Conservation (phyloP, 2,329 filamentous ascomycete species). For the Fusarium clavum region DNA sequence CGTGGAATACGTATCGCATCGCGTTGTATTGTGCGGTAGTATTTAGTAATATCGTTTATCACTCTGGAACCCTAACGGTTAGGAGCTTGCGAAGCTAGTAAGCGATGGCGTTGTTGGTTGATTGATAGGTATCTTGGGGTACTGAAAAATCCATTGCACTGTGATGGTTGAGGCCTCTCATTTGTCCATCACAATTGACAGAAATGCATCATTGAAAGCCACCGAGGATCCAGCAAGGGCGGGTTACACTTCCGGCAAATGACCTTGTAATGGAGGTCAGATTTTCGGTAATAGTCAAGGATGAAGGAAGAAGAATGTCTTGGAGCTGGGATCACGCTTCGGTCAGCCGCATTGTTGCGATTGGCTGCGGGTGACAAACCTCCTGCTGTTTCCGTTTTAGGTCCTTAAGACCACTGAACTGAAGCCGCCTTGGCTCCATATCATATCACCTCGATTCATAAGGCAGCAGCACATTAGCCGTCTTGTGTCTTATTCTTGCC, state of each 20-base stretch:
- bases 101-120: conserved; percentile 38
- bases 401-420: conserved; percentile 8
- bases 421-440: conserved; percentile 1
- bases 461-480: conserved; percentile 5
- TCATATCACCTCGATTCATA: neutral
- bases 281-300: conserved; percentile 15
- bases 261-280: conserved; percentile 9
- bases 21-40: neutral
- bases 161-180: conserved; percentile 35
- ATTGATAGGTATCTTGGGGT: conserved; percentile 41
- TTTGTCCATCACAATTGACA: conserved; percentile 42
- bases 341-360: conserved; percentile 22
- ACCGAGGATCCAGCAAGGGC: conserved; percentile 20
- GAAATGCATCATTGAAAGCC: conserved; percentile 31
- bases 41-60: conserved; percentile 16
- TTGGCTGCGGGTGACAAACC: conserved; percentile 17
- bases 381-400: conserved; percentile 40
- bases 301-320: conserved; percentile 29
- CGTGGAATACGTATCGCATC: neutral
- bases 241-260: conserved; percentile 27
- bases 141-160: conserved; percentile 43
- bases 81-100: conserved; percentile 36
- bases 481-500: conserved; percentile 6
- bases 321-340: conserved; percentile 32
- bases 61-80: conserved; percentile 18